Evolutionary conservation across 805 yeast species (phyloP), one percentile per base, ranked within the genome.

Genomic region (Pichia cabralensis): DNA sequence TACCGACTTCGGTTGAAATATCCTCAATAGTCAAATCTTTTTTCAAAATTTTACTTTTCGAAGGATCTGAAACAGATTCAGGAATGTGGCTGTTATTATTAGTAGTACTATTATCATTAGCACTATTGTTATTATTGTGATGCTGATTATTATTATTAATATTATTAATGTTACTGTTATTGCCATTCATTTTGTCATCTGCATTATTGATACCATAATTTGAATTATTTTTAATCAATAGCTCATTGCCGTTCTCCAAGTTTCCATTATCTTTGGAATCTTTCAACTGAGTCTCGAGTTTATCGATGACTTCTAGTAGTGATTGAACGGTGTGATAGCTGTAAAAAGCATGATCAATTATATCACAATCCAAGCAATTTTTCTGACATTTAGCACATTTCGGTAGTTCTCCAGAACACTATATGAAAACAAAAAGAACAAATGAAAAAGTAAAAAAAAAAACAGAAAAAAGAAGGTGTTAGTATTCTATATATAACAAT

Each of bases 401-500:
- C 2, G 52, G 54, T 3, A 49, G 18, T 19, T 47, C 47, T 10
- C 44, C 51, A 3, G 48, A 39, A 35, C 54, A 49, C 52, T 49
- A n/a, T 24, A 24, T n/a, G 13, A 11, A 6, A 22, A 17, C 17
- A 21, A 15, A 7, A 25, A 28, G 20, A 29, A 6, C n/a, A 26
- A 23, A 22, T 8, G 3, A 23, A 10, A 3, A 7, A 28, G 17
- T 6, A 10, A 31, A 31, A 6, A 22, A 25, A 15, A 23, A 20
- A 24, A 23, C 3, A 16, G 14, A n/a, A 13, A 4, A 7, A 7
- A 14, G 18, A 18, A 4, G 11, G 8, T 8, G 17, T n/a, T 6
- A 4, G 8, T n/a, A 24, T n/a, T 13, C n/a, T n/a, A n/a, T n/a
- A n/a, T n/a, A n/a, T n/a, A n/a, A n/a, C n/a, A n/a, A n/a, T n/a